Evolutionary conservation across 2,329 filamentous ascomycete species (phyloP), one percentile per base, ranked within the genome.

Genomic region (Davidsoniella eucalypti): DNA sequence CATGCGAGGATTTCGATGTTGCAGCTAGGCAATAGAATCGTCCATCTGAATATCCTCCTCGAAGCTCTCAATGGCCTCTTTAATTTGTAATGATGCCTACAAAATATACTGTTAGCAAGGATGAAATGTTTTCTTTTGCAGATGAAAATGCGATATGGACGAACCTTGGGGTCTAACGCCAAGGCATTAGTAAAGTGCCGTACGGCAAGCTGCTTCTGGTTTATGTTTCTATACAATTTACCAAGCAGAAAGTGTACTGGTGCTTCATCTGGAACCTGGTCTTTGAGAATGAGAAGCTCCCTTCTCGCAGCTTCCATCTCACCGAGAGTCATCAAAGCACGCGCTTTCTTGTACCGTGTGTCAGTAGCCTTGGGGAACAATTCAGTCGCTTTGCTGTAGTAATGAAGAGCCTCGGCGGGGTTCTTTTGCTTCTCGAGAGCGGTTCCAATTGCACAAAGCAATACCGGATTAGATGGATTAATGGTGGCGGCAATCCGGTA

Each of bases 191-290:
- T 98, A 62, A 94, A 94, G 64, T 95, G 87, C 53, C 83, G 81
- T 53, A 98, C 84, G n/a, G 92, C 88, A 58, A 80, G 74, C 54
- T 80, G 79, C 63, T 80, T 84, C 59, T 86, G 77, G 57, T 78
- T 79, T 59, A 85, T 70, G 50, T 70, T 73, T 64, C 83, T 83
- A 66, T 87, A 87, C 55, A 87, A 73, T 61, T 86, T 85, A 17
- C 88, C 93, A 38, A 98, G 78, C 55, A 94, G 69, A 68, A 95
- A 98, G 67, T 95, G 92, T 37, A 98, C 88, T 59, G 88, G 94
- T 4, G 90, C 86, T 64, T 96, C 90, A 60, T 98, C 88, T 0
- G 92, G 90, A 4, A 87, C 88, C 55, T 94, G 72, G 57, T 94
- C 86, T 61, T 93, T 92, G 53, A 98, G 67, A n/a, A 88, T 75